Evolutionary conservation across 805 yeast genomes (phyloP).

Genomic region (Candida ficus): DNA sequence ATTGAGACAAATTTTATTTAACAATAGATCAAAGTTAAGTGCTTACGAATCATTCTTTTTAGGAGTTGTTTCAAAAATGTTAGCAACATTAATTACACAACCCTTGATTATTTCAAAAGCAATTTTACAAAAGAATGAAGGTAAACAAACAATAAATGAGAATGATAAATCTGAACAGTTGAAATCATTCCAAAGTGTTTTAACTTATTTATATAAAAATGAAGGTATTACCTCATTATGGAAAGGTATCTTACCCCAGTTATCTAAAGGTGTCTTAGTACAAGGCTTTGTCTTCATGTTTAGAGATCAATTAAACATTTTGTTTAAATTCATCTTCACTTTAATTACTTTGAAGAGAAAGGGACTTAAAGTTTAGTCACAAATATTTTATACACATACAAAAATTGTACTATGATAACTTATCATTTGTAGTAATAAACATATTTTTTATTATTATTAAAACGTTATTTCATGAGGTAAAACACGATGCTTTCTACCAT

Average conservation of each 20-base stretch:
- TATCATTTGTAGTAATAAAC: too few species aligned
- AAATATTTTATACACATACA: background rate
- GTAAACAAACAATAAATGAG: background rate
- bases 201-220: conserved; percentile 51
- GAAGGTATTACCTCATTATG: conserved; percentile 66
- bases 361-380: background rate
- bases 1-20: conserved; percentile 44
- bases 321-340: conserved; percentile 16
- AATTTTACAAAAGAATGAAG: conserved; percentile 53
- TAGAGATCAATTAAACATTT: conserved; percentile 30
- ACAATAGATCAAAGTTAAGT: conserved; percentile 34
- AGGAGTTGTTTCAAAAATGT: conserved; percentile 76
- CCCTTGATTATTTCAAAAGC: conserved; percentile 84
- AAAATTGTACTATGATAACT: too few species aligned
- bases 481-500: conserved; percentile 58
- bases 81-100: conserved; percentile 78
- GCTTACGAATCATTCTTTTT: conserved; percentile 63
- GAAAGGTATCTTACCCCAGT: conserved; percentile 79
- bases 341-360: conserved; percentile 1
- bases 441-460: conserved; percentile 19
- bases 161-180: conserved; percentile 38
- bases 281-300: conserved; percentile 82
- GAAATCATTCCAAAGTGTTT: conserved; percentile 57
- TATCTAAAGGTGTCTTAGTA: conserved; percentile 74
- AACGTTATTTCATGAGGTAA: conserved; percentile 65